Conservation (phyloP, 108 stramenopile species). For the Discostella pseudostelligera region DNA sequence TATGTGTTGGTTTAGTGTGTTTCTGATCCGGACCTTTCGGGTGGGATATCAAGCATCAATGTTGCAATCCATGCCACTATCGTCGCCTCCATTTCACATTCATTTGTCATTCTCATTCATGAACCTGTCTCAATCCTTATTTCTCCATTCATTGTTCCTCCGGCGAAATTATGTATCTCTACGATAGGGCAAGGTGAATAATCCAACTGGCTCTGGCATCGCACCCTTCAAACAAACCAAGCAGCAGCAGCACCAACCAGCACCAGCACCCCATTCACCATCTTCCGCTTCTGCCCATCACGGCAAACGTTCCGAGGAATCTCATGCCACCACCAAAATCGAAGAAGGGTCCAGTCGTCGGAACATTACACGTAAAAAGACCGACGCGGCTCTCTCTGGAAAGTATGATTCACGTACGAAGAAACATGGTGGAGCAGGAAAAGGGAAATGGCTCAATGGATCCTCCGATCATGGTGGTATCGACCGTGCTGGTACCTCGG, state of each 20-base stretch:
- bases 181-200: slow-evolving; percentile 78
- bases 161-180: neutral
- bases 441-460: slow-evolving; percentile 64
- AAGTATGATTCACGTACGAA: slow-evolving; percentile 71
- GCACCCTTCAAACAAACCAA: slow-evolving; percentile 57
- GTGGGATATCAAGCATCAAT: neutral
- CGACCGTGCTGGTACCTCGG: neutral
- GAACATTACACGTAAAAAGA: slow-evolving; percentile 85
- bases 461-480: neutral
- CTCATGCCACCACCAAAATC: slow-evolving; percentile 62
- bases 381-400: slow-evolving; percentile 53
- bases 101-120: too few relatives aligned
- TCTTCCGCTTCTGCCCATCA: slow-evolving; percentile 15
- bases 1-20: neutral
- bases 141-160: neutral
- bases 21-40: neutral
- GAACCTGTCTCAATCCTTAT: too few relatives aligned
- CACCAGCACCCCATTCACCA: slow-evolving; percentile 14
- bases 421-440: slow-evolving; percentile 82
- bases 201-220: slow-evolving; percentile 76
- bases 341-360: slow-evolving; percentile 74
- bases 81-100: too few relatives aligned
- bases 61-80: neutral
- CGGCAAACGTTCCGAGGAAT: slow-evolving; percentile 14
- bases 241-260: too few relatives aligned